A percentile compares a stretch with the other conserved stretches of the same genome.
Evolutionary conservation across 768 basidiomycete genomes (phyloP).

Genomic region (Mycena belliarum): DNA sequence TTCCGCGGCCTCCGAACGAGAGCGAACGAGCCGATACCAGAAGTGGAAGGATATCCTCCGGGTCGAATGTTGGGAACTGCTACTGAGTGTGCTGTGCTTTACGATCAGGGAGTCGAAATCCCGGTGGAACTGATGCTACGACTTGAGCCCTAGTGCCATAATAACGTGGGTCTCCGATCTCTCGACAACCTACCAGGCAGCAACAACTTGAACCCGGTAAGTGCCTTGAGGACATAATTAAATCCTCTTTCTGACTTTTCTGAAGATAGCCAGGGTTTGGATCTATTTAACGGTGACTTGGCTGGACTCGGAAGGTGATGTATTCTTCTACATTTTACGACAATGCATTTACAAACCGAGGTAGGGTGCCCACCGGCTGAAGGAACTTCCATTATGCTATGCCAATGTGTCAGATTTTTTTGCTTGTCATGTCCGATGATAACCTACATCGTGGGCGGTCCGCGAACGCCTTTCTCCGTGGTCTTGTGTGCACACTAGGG

Average conservation of each 20-base stretch:
- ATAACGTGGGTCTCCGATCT: slow-evolving; percentile 66
- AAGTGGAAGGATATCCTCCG: too few species aligned
- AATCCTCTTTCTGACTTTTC: neutral
- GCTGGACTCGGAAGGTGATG: slow-evolving; percentile 43
- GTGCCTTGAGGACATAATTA: neutral
- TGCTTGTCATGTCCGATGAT: too few species aligned
- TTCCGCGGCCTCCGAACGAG: too few species aligned
- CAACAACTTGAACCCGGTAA: slow-evolving; percentile 45
- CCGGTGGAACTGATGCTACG: slow-evolving; percentile 56
- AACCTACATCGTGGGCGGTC: too few species aligned
- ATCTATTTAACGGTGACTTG: slow-evolving; percentile 55
- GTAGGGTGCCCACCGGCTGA: slow-evolving; percentile 9
- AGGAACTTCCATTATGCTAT: neutral
- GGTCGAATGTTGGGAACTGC: too few species aligned
- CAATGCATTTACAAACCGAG: neutral
- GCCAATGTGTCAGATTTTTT: too few species aligned
- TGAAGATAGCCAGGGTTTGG: too few species aligned
- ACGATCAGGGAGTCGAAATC: too few species aligned
- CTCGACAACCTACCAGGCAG: slow-evolving; percentile 55
- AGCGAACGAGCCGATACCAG: too few species aligned
- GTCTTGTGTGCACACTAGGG: too few species aligned
- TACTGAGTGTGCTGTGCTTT: too few species aligned
- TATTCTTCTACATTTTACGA: neutral
- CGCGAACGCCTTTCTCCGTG: too few species aligned
- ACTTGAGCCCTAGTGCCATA: slow-evolving; percentile 52